Percentiles rank a stretch among this genome's conserved stretches.
phyloP scores from a whole-genome alignment of 768 basidiomycete genomes.

The Amanita polypyramis region DNA sequence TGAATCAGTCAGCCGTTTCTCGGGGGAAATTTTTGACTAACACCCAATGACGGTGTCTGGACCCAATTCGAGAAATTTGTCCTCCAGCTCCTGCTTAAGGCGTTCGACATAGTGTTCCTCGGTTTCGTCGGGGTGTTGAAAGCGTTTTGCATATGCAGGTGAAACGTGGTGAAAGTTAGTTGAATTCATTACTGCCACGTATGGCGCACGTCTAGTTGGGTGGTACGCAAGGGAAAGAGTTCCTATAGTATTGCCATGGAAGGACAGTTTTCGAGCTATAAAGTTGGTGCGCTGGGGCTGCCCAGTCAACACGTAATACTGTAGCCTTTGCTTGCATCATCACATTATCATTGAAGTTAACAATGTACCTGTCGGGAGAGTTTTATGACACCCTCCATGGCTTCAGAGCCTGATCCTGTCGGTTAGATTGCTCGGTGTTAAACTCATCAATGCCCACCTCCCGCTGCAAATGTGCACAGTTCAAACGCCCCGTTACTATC shows the following conservation, averaged over 20 bases:
- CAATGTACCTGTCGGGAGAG: conserved; percentile 58
- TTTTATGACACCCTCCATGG: conserved; percentile 83
- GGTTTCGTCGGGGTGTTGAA: conserved; percentile 55
- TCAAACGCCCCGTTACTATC: conserved; percentile 67
- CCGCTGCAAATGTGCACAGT: conserved; percentile 60
- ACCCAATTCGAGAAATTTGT: conserved; percentile 76
- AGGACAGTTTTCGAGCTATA: conserved; percentile 70
- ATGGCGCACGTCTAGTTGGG: conserved; percentile 57
- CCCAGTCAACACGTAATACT: conserved; percentile 65
- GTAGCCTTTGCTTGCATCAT: conserved; percentile 2
- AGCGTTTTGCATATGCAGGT: conserved; percentile 80
- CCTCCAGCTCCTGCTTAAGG: conserved; percentile 71
- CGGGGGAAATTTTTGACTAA: conserved; percentile 18
- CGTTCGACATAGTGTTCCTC: conserved; percentile 75
- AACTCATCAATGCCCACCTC: conserved; percentile 36
- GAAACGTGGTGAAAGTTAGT: conserved; percentile 76
- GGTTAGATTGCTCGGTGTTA: neutral
- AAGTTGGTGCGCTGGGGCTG: conserved; percentile 68
- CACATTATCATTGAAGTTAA: neutral
- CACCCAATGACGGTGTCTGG: conserved; percentile 77
- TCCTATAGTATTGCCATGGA: conserved; percentile 75
- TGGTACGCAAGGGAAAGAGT: conserved; percentile 63
- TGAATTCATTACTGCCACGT: conserved; percentile 51
- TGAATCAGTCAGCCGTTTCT: neutral
- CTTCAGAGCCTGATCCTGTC: conserved; percentile 59